Evolutionary conservation across 2,329 filamentous ascomycete genomes (phyloP), one percentile per base, ranked within the genome.

Genomic region (Calonectria pseudoturangicola): DNA sequence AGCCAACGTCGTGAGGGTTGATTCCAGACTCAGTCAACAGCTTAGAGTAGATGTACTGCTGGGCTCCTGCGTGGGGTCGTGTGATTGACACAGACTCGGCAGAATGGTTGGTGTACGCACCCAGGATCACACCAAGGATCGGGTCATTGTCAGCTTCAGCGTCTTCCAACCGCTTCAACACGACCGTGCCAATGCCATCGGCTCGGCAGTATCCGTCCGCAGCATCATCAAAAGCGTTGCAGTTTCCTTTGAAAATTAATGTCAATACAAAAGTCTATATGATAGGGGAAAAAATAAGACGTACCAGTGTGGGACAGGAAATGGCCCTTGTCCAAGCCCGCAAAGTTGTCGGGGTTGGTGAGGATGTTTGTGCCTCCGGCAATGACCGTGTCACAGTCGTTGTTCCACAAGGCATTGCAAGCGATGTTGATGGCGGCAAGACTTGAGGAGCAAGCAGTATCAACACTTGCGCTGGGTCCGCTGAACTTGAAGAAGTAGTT

Each of bases 381-480:
- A 47, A 95, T 91, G 2, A 94, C 94, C n/a, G 93, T 95, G 80
- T 96, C 94, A 76, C 92, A 95, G 77, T 97, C 94, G 33, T 91
- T 89, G 16, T 86, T 86, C 87, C 89, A 91, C 0, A 94, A 86
- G 2, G 93, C 91, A 13, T 92, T 92, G 84, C 94, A 95, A 4
- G 85, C 85, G 2, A 94, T 85, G 76, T 94, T 91, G 72, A 95
- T 91, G 1, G 93, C 92, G 9, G 93, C 91, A 25, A 93, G 87
- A 74, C 91, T 93, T 1, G 93, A 95, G 0, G 93, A 94, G 81
- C 93, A 95, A 33, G 93, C 93, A 27, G 93, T 94, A 79, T 95
- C 93, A 63, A 95, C 87, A 71, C 89, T 93, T 81, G 91, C 91
- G 41, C 91, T 93, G 0, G 93, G 93, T 0, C 93, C 93, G 51